These are phyloP conservation scores for Pichia nanzhaoensis DNA, from an alignment of 805 yeast species.

Conservation along the genomic window DNA sequence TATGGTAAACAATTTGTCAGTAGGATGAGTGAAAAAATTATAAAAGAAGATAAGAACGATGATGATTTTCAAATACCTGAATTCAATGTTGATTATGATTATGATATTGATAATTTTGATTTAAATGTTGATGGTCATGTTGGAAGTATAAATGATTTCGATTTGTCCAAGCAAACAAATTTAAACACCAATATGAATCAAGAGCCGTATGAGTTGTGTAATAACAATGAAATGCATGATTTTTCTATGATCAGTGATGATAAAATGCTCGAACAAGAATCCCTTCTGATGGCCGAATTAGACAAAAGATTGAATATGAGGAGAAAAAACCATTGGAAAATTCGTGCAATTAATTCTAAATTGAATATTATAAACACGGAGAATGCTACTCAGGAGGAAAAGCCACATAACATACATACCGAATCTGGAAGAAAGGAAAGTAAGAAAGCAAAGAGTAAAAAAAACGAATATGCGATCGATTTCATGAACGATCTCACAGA, in stretches of 20 bases:
- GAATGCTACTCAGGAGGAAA: background rate
- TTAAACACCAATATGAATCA: background rate
- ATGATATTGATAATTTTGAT: slow-evolving; percentile 11
- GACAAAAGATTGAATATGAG: background rate
- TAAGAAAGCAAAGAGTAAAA: background rate
- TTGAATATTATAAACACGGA: background rate
- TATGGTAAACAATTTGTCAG: slow-evolving; percentile 5
- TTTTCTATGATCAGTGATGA: slow-evolving; percentile 1
- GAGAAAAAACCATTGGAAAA: slow-evolving; percentile 9
- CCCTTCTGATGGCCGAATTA: slow-evolving; percentile 3
- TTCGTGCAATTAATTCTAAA: slow-evolving; percentile 6
- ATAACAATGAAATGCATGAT: background rate
- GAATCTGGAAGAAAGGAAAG: background rate
- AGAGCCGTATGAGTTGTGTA: background rate
- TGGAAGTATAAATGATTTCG: background rate
- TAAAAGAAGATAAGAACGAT: background rate
- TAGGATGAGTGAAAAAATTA: slow-evolving; percentile 5
- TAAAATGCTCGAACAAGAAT: background rate
- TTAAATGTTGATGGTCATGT: background rate
- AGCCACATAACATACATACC: background rate
- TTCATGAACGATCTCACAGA: slow-evolving; percentile 19
- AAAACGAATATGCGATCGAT: slow-evolving; percentile 13
- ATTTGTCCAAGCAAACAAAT: slow-evolving; percentile 3
- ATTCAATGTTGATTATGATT: slow-evolving; percentile 7
- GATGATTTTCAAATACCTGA: background rate